phyloP scores from a whole-genome alignment of 2,329 filamentous ascomycete species.

The Alternaria novae-zelandiae region DNA sequence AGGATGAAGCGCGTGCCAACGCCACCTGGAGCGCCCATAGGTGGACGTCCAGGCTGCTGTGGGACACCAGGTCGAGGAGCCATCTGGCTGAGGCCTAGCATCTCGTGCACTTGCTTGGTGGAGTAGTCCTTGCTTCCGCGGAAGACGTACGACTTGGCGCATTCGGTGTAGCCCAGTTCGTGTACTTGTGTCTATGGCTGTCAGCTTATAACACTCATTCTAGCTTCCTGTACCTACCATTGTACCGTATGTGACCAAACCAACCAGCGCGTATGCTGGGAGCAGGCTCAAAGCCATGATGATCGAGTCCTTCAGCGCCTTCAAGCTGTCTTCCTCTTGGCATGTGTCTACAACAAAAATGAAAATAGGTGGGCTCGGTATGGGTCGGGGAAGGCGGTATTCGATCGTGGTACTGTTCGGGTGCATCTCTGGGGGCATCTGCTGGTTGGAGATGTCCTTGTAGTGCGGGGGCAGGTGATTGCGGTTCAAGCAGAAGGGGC shows the following conservation, averaged over 20 bases:
- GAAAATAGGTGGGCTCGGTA: conserved; percentile 86
- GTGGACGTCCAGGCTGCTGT: conserved; percentile 75
- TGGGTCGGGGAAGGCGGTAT: conserved; percentile 79
- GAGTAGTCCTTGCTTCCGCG: conserved; percentile 96
- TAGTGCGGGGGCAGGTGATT: conserved; percentile 85
- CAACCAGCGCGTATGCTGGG: conserved; percentile 81
- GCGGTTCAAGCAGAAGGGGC: conserved; percentile 83
- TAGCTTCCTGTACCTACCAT: conserved; percentile 66
- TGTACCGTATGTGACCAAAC: conserved; percentile 86
- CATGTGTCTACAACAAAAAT: conserved; percentile 88
- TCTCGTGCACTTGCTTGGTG: conserved; percentile 99
- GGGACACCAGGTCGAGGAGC: conserved; percentile 72
- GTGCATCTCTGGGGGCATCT: conserved; percentile 83
- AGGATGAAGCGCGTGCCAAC: conserved; percentile 89
- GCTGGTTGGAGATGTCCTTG: conserved; percentile 85
- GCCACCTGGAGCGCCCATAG: conserved; percentile 69
- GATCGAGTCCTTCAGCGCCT: conserved; percentile 82
- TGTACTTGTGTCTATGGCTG: conserved; percentile 81
- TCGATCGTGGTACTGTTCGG: conserved; percentile 87
- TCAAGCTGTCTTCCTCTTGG: conserved; percentile 85
- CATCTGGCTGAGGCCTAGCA: conserved; percentile 83
- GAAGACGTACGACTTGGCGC: conserved; percentile 98
- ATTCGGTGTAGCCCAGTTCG: conserved; percentile 97
- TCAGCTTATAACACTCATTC: conserved; percentile 17
- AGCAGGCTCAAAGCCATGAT: conserved; percentile 85